Evolutionary conservation across 2,329 filamentous ascomycete genomes (phyloP), one percentile per base, ranked within the genome.

Genomic region (Fusarium armeniacum): DNA sequence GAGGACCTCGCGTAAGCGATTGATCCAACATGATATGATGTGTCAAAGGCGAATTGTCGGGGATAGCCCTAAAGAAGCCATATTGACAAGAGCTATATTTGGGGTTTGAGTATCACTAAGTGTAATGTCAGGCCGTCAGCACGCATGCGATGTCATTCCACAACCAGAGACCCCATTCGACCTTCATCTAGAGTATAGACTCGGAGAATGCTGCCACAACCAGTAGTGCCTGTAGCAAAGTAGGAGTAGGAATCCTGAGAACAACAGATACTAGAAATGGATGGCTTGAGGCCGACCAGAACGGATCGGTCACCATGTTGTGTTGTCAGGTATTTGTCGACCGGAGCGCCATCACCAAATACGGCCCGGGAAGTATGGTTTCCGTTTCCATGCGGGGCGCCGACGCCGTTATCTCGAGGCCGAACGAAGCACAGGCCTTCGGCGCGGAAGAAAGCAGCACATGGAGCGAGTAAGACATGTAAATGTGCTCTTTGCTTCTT

Each of bases 251-350:
- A 54, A 46, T 47, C 30, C 40, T 59, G 32, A 53, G 26, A 41
- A 8, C 38, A 55, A 49, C 40, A 56, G 43, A 58, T 28, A 20
- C 7, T 20, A 16, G 44, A 40, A 15, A 10, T n/a, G n/a, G 24
- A n/a, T 28, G 35, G 26, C 18, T 22, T 35, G 13, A 18, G 35
- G 35, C 64, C 62, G 63, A 63, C 20, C 60, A 62, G 72, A 54
- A 55, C 51, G 38, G 45, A 32, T 63, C 58, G 65, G 67, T 63
- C 44, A 45, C 53, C 64, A 57, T 58, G 50, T 32, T 45, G 12
- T 32, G n/a, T 46, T 50, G 52, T 35, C 53, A 51, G 51, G 28
- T 45, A 51, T 45, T 53, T 58, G 24, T 41, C 50, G 46, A 49
- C 51, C 65, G 59, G 59, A 54, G 49, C 28, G 33, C 33, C 35